Base-by-base conservation (phyloP, 2,329 filamentous ascomycete species). In the Orbilia brochopaga region DNA sequence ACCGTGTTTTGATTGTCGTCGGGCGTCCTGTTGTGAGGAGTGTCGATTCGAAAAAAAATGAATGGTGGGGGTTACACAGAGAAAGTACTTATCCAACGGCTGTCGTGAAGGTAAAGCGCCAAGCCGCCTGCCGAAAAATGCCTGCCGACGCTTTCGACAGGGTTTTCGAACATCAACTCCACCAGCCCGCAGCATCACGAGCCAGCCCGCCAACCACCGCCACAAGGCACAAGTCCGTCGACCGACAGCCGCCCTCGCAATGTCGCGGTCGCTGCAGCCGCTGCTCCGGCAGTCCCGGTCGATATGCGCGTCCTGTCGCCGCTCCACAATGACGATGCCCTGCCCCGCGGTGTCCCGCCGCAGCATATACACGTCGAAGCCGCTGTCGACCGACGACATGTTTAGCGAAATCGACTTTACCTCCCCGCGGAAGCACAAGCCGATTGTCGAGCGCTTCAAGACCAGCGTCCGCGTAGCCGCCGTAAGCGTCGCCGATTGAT, bases 331-430 rank as follows among this genome's bases (percentile, higher is more conserved):
- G 59, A 4, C 37, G 5, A 15, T 35, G 37, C 21, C 59, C 50
- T 8, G 30, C 42, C 15, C 50, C 40, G 40, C 40, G 32, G 15
- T 15, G 13, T 48, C 61, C 0, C 46, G 51, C 15, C 66, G 66
- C 42, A 53, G 27, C 57, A n/a, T 24, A 40, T 15, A 53, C 57
- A 13, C 46, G 30, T 19, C 50, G 19, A 57, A 55, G 15, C 21
- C 27, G 4, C 8, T 8, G 27, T 3, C 58, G 40, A 30, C 27
- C 23, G 50, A 46, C 37, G 48, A 53, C 27, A 59, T 64, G 48
- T 70, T 70, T 48, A 64, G 54, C 55, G 66, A 70, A 61, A 70
- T 70, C 59, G 66, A 70, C 56, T 70, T 70, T 48, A 24, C 46
- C 6, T 50, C 42, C 10, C 66, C 66, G 8, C 35, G 48, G 30